Conservation (phyloP, 1,139 yeast species). For the Entelexis sorbosivorans region DNA sequence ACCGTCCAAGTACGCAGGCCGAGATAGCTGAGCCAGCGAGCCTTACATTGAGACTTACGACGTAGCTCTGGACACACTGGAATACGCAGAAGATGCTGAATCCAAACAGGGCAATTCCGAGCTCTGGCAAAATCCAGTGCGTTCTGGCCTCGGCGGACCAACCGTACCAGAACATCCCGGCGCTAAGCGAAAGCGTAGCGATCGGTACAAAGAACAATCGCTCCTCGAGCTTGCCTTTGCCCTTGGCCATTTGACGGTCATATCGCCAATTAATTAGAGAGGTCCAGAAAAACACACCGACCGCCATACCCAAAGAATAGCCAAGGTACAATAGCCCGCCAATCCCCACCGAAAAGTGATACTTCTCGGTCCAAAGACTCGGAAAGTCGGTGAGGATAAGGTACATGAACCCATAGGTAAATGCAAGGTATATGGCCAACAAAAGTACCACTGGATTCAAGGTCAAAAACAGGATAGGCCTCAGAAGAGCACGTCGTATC, state of each 20-base stretch:
- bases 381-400: conserved; percentile 52
- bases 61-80: conserved; percentile 48
- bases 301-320: conserved; percentile 40
- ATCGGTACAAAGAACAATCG: conserved; percentile 22
- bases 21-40: conserved; percentile 50
- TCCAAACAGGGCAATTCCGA: conserved; percentile 48
- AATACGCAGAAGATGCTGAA: conserved; percentile 49
- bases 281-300: conserved; percentile 41
- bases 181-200: conserved; percentile 41
- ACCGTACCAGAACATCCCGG: conserved; percentile 51
- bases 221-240: conserved; percentile 22
- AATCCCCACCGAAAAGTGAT: conserved; percentile 42
- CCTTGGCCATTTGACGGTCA: conserved; percentile 13
- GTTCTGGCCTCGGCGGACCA: conserved; percentile 46
- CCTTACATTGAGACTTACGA: conserved; percentile 56
- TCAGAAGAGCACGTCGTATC: conserved; percentile 32
- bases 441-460: conserved; percentile 56
- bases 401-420: conserved; percentile 53
- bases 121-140: conserved; percentile 46
- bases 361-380: conserved; percentile 37
- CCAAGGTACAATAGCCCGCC: conserved; percentile 50
- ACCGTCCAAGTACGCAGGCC: conserved; percentile 52
- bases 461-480: conserved; percentile 44
- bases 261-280: conserved; percentile 31
- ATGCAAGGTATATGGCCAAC: conserved; percentile 51